Evolutionary conservation across 306 rosid genomes (phyloP), one percentile per base, ranked within the genome.

Genomic region (Trifolium pratense): DNA sequence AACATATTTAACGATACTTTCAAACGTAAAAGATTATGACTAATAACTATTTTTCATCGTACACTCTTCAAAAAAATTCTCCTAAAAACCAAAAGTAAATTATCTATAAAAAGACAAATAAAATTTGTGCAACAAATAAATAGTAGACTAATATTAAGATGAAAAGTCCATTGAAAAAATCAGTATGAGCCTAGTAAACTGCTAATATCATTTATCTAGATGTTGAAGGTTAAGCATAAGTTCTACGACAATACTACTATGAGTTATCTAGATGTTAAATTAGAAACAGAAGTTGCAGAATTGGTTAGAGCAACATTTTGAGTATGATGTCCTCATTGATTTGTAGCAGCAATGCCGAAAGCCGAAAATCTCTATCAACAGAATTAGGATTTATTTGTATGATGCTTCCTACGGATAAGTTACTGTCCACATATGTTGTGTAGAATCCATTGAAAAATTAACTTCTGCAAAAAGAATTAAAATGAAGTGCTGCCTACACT

Each of bases 271-370:
- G 20, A 48, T 45, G 43, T 62, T 68, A 42, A 75, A 43, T 84
- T 76, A 58, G 80, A 63, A 75, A 53, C 51, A 37, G 66, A 76
- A 42, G 77, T 78, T 43, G 61, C 31, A 21, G 62, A 79, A 73
- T 75, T 72, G 56, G 70, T 80, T 78, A 74, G 78, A 66, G 81
- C 80, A 37, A 74, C 56, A 70, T 80, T 87, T 56, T 73, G 68
- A 40, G 55, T 48, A 37, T 23, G 81, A 62, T 21, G 4, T 78
- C 21, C 74, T 79, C n/a, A 76, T 73, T 70, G 87, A 61, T 80
- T 42, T 61, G 60, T 51, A 46, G 78, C 76, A 64, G 74, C 76
- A 46, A 78, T 55, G 71, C 75, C 70, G 16, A 82, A 70, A 58
- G 70, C 42, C n/a, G 80, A 55, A n/a, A n/a, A 73, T 69, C 82